Evolutionary conservation across 805 yeast species (phyloP).

Genomic region (Cyberlindnera maclurae): DNA sequence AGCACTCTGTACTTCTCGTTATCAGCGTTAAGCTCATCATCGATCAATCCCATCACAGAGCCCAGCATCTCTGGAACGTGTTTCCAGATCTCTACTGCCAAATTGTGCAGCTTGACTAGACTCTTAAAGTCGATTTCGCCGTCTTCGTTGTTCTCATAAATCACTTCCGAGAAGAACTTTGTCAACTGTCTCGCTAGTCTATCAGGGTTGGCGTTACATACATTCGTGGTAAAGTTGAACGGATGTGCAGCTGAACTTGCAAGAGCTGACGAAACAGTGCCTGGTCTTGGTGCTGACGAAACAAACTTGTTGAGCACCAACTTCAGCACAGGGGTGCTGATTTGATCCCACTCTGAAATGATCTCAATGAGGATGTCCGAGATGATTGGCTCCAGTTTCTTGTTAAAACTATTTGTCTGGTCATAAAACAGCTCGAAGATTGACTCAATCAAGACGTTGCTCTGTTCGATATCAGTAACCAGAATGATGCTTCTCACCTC

Average conservation of each 20-base stretch:
- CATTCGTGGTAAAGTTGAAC: conserved; percentile 53
- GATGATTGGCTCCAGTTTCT: conserved; percentile 51
- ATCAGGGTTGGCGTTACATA: conserved; percentile 66
- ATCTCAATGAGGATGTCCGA: conserved; percentile 71
- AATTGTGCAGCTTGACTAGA: conserved; percentile 52
- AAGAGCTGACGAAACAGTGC: conserved; percentile 14
- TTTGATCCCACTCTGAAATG: conserved; percentile 58
- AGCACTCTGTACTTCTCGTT: conserved; percentile 51
- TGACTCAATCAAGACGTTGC: conserved; percentile 44
- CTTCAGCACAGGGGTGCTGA: conserved; percentile 55
- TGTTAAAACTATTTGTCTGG: conserved; percentile 39
- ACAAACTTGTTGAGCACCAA: conserved; percentile 60
- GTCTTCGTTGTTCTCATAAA: conserved; percentile 40
- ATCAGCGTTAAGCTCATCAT: conserved; percentile 74
- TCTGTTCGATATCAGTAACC: conserved; percentile 65
- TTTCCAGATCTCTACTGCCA: conserved; percentile 67
- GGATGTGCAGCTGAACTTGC: conserved; percentile 35
- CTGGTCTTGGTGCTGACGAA: conserved; percentile 12
- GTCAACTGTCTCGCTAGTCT: conserved; percentile 71
- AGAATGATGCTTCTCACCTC: conserved; percentile 71
- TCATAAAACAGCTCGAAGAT: conserved; percentile 61
- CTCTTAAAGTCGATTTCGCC: conserved; percentile 28
- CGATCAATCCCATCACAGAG: conserved; percentile 71
- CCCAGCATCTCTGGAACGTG: conserved; percentile 66
- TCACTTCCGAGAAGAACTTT: conserved; percentile 69